Base-by-base conservation (phyloP, 163 green algal genomes). In the Scenedesmus sp. region DNA sequence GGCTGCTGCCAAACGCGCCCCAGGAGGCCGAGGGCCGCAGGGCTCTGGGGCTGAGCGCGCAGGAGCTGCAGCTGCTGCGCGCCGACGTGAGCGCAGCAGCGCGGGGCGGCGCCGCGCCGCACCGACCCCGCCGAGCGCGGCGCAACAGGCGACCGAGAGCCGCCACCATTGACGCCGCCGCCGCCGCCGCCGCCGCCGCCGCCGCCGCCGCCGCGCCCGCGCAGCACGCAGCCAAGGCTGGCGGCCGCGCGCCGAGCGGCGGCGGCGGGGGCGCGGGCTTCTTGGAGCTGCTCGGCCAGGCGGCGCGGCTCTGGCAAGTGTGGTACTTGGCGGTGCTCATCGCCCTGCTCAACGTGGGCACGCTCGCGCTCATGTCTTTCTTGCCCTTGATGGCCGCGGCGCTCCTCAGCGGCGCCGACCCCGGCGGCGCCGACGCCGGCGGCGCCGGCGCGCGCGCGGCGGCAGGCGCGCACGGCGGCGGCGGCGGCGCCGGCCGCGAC, bases 1-100 rank as follows among this genome's bases (percentile, higher is more conserved):
- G 64, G 24, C 53, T 82, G n/a, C 63, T 91, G 47, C 84, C 84
- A n/a, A n/a, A 71, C 33, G 26, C 15, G 18, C 60, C 75, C 29
- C 14, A 39, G 14, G 20, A 39, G 42, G 1, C 39, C n/a, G 17
- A 53, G 4, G 26, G 26, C 2, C 29, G 10, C 9, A 50, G 20
- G 18, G 13, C 56, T 0, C 26, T 48, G 22, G 77, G 71, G 36
- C 67, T 88, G 29, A 48, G 1, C 0, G 7, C 36, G 14, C 10
- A 47, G 1, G 77, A 85, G 57, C 22, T 60, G 39, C 28, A 74
- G 26, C 45, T 60, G 33, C 24, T 79, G 56, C 36, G 42, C 11
- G 64, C 64, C 51, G 62, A 57, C 65, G 73, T 64, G 58, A 72
- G 58, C 29, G 4, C 9, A 20, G 9, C 29, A n/a, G 28, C 14